A percentile compares a stretch with the other conserved stretches of the same genome.
Evolutionary conservation across 2,329 filamentous ascomycete species (phyloP).

Genomic region (Alternaria novae-zelandiae): DNA sequence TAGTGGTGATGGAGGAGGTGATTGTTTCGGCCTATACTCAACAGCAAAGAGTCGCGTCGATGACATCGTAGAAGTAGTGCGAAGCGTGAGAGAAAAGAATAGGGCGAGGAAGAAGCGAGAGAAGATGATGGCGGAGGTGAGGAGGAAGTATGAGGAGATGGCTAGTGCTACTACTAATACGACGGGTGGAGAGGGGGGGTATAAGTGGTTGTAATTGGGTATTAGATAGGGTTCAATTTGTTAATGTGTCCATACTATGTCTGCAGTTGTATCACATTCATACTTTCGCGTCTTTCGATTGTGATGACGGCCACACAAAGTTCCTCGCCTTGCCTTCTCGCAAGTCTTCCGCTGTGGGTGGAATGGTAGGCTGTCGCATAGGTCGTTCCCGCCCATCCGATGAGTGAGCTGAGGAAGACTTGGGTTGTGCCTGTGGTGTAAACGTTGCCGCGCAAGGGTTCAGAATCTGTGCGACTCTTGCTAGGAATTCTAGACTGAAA

Average conservation of each 20-base stretch:
- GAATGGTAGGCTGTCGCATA: not conserved
- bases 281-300: no score
- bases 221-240: not conserved
- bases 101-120: not conserved
- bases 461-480: not conserved
- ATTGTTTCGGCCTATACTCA: not conserved
- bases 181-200: not conserved
- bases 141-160: not conserved
- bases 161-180: not conserved
- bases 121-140: not conserved
- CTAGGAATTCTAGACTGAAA: no score
- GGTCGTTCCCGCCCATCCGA: not conserved
- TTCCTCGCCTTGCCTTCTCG: not conserved
- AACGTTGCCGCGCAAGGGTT: not conserved
- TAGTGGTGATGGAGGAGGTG: rapidly evolving
- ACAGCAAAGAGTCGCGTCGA: not conserved
- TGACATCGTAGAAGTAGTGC: not conserved
- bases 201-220: not conserved
- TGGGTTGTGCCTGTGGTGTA: not conserved
- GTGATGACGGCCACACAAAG: not conserved
- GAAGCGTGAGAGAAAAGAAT: not conserved
- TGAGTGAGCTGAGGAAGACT: no score
- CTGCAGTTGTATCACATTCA: not conserved
- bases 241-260: not conserved
- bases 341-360: not conserved